Base-by-base conservation (phyloP, 306 rosid species). In the Canavalia gladiata region DNA sequence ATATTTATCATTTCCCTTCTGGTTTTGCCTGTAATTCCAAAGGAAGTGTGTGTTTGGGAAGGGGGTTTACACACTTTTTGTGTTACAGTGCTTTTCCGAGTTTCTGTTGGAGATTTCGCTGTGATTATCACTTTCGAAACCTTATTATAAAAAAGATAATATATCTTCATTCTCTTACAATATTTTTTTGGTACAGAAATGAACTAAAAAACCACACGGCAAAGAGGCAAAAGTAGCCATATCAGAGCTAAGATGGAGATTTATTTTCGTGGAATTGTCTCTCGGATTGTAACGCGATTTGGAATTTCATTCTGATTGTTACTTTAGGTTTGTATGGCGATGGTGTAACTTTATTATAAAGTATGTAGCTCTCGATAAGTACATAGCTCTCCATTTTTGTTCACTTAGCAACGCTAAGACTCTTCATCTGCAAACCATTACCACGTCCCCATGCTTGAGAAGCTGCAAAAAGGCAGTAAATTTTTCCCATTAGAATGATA, bases 401-500 rank as follows among this genome's bases (percentile, higher is more conserved):
- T 64, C 54, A 25, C 65, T 64, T 51, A 35, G 81, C 72, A 62
- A 31, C n/a, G 49, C 18, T 18, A 37, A 8, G 41, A 57, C 41
- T 63, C 39, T 25, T 3, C 2, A 49, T 37, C 74, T n/a, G 29
- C 51, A 49, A 18, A 60, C 37, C 80, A 57, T 60, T 13, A 33
- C 37, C 12, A 42, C 28, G 49, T 4, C 34, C 75, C 75, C 67
- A 67, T 30, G 67, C 18, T 28, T 6, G 58, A 78, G 76, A 78
- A 56, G 70, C 83, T 55, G 83, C 76, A 68, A 77, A 77, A 77
- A 29, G 33, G 52, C 31, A 65, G 42, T 41, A 3, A 18, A 0
- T 18, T 0, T 42, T 55, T 29, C 33, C 47, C 75, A 54, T 67
- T 30, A 42, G 62, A 62, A 8, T 76, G 33, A 35, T 18, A 18